Conservation (phyloP, 805 yeast genomes). For the Metschnikowia gelsemii region DNA sequence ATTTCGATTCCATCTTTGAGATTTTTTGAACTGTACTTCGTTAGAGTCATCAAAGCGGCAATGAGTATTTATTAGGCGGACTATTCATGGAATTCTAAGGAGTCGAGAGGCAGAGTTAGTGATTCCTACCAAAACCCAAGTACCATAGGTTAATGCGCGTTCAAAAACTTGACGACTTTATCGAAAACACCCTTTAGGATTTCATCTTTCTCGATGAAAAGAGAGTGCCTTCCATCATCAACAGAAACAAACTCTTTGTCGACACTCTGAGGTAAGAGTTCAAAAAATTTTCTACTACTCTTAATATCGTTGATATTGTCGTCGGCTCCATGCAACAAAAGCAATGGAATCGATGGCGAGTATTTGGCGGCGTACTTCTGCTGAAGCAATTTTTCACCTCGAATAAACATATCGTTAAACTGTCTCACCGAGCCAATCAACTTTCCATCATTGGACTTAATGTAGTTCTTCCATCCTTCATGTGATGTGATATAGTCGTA, state of each 20-base stretch:
- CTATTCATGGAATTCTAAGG: too few species aligned
- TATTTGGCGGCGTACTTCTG: constrained; percentile 36
- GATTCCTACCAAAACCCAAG: neutral
- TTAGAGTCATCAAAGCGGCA: too few species aligned
- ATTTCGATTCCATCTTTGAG: too few species aligned
- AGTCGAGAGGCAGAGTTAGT: too few species aligned
- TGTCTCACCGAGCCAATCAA: constrained; percentile 55
- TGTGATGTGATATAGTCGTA: constrained; percentile 56
- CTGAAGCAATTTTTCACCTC: constrained; percentile 56
- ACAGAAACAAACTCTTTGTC: constrained; percentile 33
- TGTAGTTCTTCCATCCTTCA: constrained; percentile 44
- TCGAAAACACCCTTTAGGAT: constrained; percentile 25
- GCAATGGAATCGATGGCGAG: constrained; percentile 44
- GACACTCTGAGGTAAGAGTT: constrained; percentile 31
- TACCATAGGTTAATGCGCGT: neutral
- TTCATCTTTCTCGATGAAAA: constrained; percentile 46
- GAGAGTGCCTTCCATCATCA: constrained; percentile 42
- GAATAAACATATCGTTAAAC: constrained; percentile 56
- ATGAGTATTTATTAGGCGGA: too few species aligned
- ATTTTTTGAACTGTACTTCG: too few species aligned
- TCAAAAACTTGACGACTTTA: constrained; percentile 39
- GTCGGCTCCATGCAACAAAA: constrained; percentile 60
- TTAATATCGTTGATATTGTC: constrained; percentile 60
- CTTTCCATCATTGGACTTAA: constrained; percentile 39
- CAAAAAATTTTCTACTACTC: constrained; percentile 45